phyloP scores from a whole-genome alignment of 2,329 filamentous ascomycete genomes.

The Shiraia sp. region DNA sequence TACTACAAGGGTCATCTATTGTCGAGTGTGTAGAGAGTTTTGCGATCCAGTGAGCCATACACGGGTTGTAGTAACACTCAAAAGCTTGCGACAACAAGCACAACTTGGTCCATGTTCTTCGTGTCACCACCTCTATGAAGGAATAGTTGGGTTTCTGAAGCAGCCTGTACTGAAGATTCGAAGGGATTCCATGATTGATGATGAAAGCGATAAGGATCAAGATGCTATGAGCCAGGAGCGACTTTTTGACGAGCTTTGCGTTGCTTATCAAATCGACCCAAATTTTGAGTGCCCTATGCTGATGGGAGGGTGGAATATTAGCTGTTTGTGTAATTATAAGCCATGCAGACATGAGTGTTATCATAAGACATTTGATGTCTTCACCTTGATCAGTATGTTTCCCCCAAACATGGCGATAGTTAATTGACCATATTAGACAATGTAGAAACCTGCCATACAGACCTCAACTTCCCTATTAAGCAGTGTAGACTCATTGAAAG shows the following conservation, averaged over 20 bases:
- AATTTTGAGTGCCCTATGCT: neutral
- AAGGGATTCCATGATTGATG: neutral
- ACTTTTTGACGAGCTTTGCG: neutral
- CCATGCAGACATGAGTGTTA: neutral
- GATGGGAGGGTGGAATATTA: neutral
- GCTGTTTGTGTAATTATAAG: neutral
- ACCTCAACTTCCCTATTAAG: too few relatives aligned
- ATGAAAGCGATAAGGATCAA: neutral
- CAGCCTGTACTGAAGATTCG: neutral
- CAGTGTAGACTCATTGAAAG: neutral
- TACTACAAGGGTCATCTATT: too few relatives aligned
- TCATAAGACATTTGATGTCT: neutral
- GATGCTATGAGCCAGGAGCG: neutral
- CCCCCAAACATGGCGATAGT: too few relatives aligned
- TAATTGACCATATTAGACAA: too few relatives aligned
- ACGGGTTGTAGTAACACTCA: neutral
- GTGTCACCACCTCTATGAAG: neutral
- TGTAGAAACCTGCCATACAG: neutral
- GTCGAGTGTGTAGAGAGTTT: too few relatives aligned
- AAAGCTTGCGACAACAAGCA: neutral
- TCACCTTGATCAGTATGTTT: neutral
- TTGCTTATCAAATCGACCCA: neutral
- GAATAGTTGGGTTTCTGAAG: neutral
- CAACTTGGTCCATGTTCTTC: neutral
- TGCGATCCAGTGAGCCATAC: neutral